Evolutionary conservation across 2,329 filamentous ascomycete genomes (phyloP).

Genomic region (Byssoonygena ceratinophila): DNA sequence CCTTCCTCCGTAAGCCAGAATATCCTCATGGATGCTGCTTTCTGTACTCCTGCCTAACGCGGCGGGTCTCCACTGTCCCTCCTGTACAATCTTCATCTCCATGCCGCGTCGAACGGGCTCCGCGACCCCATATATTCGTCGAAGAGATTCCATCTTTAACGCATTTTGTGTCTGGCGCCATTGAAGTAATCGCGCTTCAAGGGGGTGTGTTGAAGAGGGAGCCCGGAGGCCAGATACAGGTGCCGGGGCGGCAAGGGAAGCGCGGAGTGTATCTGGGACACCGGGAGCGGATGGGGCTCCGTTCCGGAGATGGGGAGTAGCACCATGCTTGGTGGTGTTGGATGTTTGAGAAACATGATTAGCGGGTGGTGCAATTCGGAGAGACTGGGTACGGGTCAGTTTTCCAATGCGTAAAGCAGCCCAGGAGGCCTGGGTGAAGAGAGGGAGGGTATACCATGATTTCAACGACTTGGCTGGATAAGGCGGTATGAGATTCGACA

Average conservation of each 20-base stretch:
- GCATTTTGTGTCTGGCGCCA: constrained; percentile 85
- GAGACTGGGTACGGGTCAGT: constrained; percentile 47
- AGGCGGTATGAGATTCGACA: neutral
- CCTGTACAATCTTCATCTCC: constrained; percentile 81
- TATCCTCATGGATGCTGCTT: constrained; percentile 74
- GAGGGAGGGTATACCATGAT: constrained; percentile 11
- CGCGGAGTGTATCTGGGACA: constrained; percentile 83
- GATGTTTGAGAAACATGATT: constrained; percentile 55
- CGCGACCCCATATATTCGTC: constrained; percentile 78
- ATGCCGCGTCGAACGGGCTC: constrained; percentile 88
- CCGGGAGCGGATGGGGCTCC: constrained; percentile 84
- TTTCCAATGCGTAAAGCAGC: neutral
- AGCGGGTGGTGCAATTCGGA: constrained; percentile 73
- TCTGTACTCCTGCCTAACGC: constrained; percentile 50
- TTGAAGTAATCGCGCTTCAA: constrained; percentile 76
- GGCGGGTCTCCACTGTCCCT: constrained; percentile 63
- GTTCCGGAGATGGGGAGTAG: constrained; percentile 43
- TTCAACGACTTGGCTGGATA: neutral
- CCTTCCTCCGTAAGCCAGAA: constrained; percentile 56
- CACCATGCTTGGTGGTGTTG: constrained; percentile 47
- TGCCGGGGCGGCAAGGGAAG: constrained; percentile 60
- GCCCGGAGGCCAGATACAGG: constrained; percentile 34
- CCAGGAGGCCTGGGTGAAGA: neutral
- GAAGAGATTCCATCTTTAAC: constrained; percentile 78
- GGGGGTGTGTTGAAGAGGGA: constrained; percentile 60